Conservation (phyloP, 2,329 filamentous ascomycete genomes). For the Arthrobotrys musiformis region DNA sequence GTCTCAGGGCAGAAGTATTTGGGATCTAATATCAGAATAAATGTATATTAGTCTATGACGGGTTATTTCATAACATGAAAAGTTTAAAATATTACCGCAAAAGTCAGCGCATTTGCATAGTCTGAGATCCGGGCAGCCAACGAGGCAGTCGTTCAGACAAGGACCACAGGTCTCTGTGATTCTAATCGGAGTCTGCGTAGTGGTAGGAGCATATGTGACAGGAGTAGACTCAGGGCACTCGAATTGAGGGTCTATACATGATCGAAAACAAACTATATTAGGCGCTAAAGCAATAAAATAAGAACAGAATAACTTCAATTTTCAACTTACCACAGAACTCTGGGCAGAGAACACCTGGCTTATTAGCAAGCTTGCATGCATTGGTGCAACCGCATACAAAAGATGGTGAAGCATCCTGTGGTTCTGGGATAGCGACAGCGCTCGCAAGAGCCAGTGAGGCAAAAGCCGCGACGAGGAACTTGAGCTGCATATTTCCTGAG, state of each 20-base stretch:
- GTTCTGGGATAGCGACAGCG: slow-evolving; percentile 40
- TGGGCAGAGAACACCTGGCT: slow-evolving; percentile 40
- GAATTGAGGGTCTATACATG: slow-evolving; percentile 33
- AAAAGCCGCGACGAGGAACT: slow-evolving; percentile 36
- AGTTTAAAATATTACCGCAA: slow-evolving; percentile 25
- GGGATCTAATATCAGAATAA: slow-evolving; percentile 17
- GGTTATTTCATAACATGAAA: too few species aligned
- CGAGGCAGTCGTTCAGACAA: slow-evolving; percentile 47
- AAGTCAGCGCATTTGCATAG: slow-evolving; percentile 37
- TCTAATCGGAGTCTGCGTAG: slow-evolving; percentile 28
- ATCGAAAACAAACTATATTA: background rate
- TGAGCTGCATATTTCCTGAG: slow-evolving; percentile 35
- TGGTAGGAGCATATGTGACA: background rate
- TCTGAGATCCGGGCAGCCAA: slow-evolving; percentile 42
- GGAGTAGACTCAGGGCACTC: slow-evolving; percentile 24
- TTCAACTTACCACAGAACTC: slow-evolving; percentile 47
- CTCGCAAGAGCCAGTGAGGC: slow-evolving; percentile 39
- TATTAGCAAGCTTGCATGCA: slow-evolving; percentile 34
- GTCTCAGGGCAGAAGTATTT: slow-evolving; percentile 49
- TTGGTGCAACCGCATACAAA: slow-evolving; percentile 52
- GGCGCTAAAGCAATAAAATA: background rate
- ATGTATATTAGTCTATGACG: background rate
- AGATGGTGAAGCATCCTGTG: slow-evolving; percentile 15
- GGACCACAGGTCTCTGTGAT: slow-evolving; percentile 34
- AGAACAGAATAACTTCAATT: background rate